Evolutionary conservation across 73 alveolate genomes (phyloP), one percentile per base, ranked within the genome.

Genomic region (Urostyla sp.): DNA sequence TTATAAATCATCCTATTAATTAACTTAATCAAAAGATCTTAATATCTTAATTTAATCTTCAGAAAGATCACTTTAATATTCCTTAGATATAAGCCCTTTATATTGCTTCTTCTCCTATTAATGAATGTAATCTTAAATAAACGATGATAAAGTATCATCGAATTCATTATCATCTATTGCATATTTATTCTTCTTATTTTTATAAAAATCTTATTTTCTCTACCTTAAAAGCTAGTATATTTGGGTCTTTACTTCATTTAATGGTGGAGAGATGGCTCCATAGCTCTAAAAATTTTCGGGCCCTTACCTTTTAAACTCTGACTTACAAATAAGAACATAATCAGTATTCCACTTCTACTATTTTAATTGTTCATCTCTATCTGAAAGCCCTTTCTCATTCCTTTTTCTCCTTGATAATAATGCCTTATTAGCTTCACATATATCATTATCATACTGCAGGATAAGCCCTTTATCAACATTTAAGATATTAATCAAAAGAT

Each of bases 401-500:
- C 63, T 34, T 23, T 44, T 66, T 40, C 44, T 61, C 35, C 37
- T 58, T n/a, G 37, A 21, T 7, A 40, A 7, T 32, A 40, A 40
- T 20, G 4, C 1, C 46, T 54, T 66, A 37, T 37, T 66, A 18
- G 55, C 58, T 24, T 66, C 61, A 11, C 63, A 58, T 18, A 66
- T 18, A 34, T 66, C 80, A 16, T 58, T 40, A 23, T 66, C 80
- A 5, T 40, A 46, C 24, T 66, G 44, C 3, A 66, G 37, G 51
- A 40, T 84, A 16, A 93, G 34, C 45, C 84, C 91, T 36, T 78
- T 92, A 91, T 91, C 92, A 61, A 93, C 76, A 37, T 92, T 88
- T 27, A 91, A 60, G 30, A 90, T 91, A 83, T 93, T 93, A 87
- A 93, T 87, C 55, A 93, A 75, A 49, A 93, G 79, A 7, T 92